phyloP scores from a whole-genome alignment of 495 filamentous ascomycete genomes.

The Symbiotaphrina buchneri region DNA sequence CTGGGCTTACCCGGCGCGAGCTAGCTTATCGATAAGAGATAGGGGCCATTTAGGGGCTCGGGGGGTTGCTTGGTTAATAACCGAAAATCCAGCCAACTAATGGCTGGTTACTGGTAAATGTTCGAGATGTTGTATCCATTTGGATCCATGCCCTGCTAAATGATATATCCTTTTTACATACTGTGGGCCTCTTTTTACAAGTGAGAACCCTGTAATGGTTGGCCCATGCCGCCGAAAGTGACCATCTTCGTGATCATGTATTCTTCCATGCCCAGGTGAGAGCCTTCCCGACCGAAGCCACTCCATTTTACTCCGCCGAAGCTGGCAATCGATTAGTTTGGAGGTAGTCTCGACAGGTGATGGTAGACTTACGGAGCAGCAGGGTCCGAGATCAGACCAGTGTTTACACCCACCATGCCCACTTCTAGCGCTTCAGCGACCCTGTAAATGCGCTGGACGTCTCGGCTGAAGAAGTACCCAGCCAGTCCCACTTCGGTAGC shows the following conservation, averaged over 20 bases:
- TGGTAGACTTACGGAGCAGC: conserved; percentile 32
- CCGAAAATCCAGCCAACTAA: too few relatives aligned
- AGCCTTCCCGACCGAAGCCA: conserved; percentile 84
- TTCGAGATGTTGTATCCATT: too few relatives aligned
- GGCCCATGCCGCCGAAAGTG: conserved; percentile 5
- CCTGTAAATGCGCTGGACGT: conserved; percentile 46
- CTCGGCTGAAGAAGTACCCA: conserved; percentile 68
- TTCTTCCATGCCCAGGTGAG: conserved; percentile 76
- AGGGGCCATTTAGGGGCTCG: too few relatives aligned
- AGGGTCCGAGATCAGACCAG: conserved; percentile 61
- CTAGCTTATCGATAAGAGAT: too few relatives aligned
- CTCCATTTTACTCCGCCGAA: conserved; percentile 91
- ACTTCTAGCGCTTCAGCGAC: conserved; percentile 73
- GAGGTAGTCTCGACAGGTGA: neutral
- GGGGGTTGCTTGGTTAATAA: too few relatives aligned
- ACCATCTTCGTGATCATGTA: conserved; percentile 60
- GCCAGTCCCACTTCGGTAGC: conserved; percentile 56
- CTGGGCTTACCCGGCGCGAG: too few relatives aligned
- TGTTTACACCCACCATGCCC: conserved; percentile 81
- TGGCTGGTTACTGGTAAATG: too few relatives aligned
- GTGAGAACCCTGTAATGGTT: neutral
- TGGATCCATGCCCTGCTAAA: too few relatives aligned
- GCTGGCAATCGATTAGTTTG: conserved; percentile 6
- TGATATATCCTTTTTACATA: too few relatives aligned
- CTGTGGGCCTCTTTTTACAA: too few relatives aligned